Percentiles rank a stretch among this genome's conserved stretches.
Conservation (phyloP, 768 basidiomycete species). For the Rhizopogon roseolus region DNA sequence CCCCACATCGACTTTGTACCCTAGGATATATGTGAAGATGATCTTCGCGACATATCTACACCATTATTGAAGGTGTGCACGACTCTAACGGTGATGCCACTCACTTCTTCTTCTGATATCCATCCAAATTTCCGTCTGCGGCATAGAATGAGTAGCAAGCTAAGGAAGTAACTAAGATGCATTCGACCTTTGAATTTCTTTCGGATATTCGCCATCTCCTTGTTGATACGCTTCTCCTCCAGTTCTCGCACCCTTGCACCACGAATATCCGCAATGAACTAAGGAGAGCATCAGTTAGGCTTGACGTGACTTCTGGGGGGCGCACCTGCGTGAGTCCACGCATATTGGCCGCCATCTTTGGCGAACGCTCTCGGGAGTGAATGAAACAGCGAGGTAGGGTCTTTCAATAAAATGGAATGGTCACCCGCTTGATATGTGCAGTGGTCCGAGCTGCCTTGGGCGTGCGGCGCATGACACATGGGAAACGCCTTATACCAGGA, state of each 20-base stretch:
- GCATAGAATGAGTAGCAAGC: slow-evolving; percentile 3
- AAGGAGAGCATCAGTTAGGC: background rate
- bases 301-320: background rate
- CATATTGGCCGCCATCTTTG: slow-evolving; percentile 82
- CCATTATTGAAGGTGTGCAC: slow-evolving; percentile 1
- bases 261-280: slow-evolving; percentile 99
- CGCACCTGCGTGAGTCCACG: slow-evolving; percentile 87
- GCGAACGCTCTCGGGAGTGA: background rate
- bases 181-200: slow-evolving; percentile 92
- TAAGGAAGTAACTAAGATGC: slow-evolving; percentile 4
- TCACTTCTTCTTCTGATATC: slow-evolving; percentile 92
- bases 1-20: slow-evolving; percentile 97
- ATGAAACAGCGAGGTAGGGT: background rate
- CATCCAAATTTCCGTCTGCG: slow-evolving; percentile 78
- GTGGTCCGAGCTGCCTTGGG: background rate
- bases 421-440: background rate
- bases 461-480: background rate
- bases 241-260: slow-evolving; percentile 94
- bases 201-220: slow-evolving; percentile 99
- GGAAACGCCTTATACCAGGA: background rate
- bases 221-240: slow-evolving; percentile 98
- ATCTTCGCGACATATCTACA: slow-evolving; percentile 95
- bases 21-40: slow-evolving; percentile 97
- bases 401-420: background rate
- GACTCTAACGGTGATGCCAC: slow-evolving; percentile 17